phyloP scores from a whole-genome alignment of 1,284 basidiomycete species.

The Schizopora paradoxa region DNA sequence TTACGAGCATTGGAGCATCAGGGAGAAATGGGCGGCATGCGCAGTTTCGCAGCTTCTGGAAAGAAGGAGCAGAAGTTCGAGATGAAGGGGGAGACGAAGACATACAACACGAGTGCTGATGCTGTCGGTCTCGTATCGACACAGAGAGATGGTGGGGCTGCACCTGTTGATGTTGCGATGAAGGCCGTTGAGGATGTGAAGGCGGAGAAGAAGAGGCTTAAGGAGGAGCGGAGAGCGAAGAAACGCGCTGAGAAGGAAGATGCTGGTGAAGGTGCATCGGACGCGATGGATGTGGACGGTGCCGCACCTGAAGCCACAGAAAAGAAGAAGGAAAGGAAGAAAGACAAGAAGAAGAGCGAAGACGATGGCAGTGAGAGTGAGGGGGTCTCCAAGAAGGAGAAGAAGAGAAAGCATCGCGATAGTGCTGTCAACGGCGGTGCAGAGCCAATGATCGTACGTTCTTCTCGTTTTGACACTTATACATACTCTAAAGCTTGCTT shows the following conservation, averaged over 20 bases:
- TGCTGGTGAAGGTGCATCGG: slow-evolving; percentile 27
- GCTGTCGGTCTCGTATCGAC: slow-evolving; percentile 76
- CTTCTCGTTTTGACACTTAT: too few species aligned
- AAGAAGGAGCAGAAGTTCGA: slow-evolving; percentile 76
- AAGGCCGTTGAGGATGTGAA: slow-evolving; percentile 69
- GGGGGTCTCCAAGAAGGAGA: slow-evolving; percentile 33
- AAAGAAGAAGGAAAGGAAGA: slow-evolving; percentile 32
- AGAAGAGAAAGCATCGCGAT: slow-evolving; percentile 22
- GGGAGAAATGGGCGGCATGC: slow-evolving; percentile 61
- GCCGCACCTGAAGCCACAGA: too few species aligned
- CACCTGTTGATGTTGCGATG: slow-evolving; percentile 60
- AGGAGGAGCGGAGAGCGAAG: slow-evolving; percentile 74
- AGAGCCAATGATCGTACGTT: not conserved
- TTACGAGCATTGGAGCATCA: slow-evolving; percentile 86
- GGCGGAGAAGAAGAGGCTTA: slow-evolving; percentile 70
- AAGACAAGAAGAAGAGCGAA: slow-evolving; percentile 61
- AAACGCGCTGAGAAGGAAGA: slow-evolving; percentile 60
- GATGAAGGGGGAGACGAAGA: slow-evolving; percentile 68
- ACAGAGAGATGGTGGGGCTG: slow-evolving; percentile 76
- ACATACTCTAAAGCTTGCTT: too few species aligned
- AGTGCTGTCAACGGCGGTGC: not conserved
- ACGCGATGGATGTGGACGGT: slow-evolving; percentile 39
- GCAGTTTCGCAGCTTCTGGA: slow-evolving; percentile 55
- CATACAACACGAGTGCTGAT: slow-evolving; percentile 82
- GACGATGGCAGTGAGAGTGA: slow-evolving; percentile 57